phyloP scores from a whole-genome alignment of 176 grass and related monocot genomes.

The Aegilops sharonensis region DNA sequence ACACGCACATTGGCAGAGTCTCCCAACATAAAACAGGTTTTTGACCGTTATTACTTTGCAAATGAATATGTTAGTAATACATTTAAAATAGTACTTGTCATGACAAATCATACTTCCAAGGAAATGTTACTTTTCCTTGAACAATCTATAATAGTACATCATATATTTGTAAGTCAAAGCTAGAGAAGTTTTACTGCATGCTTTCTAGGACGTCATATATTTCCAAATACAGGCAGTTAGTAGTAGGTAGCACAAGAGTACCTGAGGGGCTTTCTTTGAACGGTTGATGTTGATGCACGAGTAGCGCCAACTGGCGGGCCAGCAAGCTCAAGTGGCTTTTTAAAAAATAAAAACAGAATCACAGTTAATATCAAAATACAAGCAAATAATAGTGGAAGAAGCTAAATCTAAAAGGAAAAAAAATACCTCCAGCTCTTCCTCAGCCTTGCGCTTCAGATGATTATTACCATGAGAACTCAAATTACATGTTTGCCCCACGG shows the following conservation, averaged over 20 bases:
- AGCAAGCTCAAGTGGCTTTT: slow-evolving; percentile 61
- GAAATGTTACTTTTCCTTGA: background rate
- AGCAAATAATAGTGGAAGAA: slow-evolving; percentile 2
- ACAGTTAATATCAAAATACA: slow-evolving; percentile 19
- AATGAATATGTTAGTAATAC: slow-evolving; percentile 2
- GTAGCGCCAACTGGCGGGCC: slow-evolving; percentile 33
- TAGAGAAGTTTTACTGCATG: background rate
- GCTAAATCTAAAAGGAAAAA: background rate
- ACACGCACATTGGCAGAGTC: background rate
- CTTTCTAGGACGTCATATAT: background rate
- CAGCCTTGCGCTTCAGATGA: slow-evolving; percentile 47
- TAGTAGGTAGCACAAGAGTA: slow-evolving; percentile 29
- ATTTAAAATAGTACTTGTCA: background rate
- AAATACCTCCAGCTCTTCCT: slow-evolving; percentile 80
- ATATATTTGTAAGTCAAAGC: background rate
- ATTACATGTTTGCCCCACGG: slow-evolving; percentile 33
- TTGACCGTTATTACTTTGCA: background rate
- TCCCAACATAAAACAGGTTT: background rate
- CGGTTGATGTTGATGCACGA: slow-evolving; percentile 32
- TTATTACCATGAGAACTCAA: slow-evolving; percentile 10
- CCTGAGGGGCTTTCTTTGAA: slow-evolving; percentile 65
- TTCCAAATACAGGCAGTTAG: background rate
- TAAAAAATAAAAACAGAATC: slow-evolving; percentile 19
- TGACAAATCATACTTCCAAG: background rate
- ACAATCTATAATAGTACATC: background rate